Conservation (phyloP, 2,329 filamentous ascomycete genomes). For the Alternaria longipes region DNA sequence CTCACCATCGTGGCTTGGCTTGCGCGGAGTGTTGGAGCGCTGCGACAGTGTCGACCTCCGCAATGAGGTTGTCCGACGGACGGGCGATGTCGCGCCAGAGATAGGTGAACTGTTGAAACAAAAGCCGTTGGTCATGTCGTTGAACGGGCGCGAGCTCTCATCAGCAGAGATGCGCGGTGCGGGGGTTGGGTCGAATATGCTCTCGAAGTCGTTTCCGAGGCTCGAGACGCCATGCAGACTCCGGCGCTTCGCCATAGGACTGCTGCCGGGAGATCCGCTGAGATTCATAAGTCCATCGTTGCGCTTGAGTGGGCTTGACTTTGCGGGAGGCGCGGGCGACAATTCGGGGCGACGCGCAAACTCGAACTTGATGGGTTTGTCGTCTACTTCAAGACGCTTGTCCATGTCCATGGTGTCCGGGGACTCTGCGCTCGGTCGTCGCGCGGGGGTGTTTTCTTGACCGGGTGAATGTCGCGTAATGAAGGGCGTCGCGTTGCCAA, state of each 20-base stretch:
- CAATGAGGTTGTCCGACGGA: constrained; percentile 71
- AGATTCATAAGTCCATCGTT: constrained; percentile 90
- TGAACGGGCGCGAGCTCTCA: constrained; percentile 35
- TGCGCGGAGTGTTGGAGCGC: constrained; percentile 59
- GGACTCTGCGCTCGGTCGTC: constrained; percentile 38
- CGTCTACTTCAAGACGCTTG: constrained; percentile 55
- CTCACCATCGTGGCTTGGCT: constrained; percentile 56
- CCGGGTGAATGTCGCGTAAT: constrained; percentile 58
- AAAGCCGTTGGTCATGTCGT: constrained; percentile 43
- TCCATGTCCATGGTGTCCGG: constrained; percentile 47
- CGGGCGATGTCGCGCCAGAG: constrained; percentile 41
- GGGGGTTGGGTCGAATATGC: constrained; percentile 73
- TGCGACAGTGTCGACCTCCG: constrained; percentile 90
- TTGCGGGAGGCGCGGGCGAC: constrained; percentile 59
- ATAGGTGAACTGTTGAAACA: constrained; percentile 50
- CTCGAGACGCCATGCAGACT: constrained; percentile 79
- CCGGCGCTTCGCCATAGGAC: constrained; percentile 88
- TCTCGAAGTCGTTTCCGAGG: constrained; percentile 69
- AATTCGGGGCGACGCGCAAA: constrained; percentile 48
- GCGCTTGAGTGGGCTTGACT: constrained; percentile 87
- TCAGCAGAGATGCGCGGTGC: constrained; percentile 28
- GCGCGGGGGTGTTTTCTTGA: constrained; percentile 55
- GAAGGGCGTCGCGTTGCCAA: constrained; percentile 72
- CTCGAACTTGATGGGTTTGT: constrained; percentile 59
- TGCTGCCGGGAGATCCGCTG: constrained; percentile 79